Conservation (phyloP, 208 protist species). For the Trypanosoma platydactyli region DNA sequence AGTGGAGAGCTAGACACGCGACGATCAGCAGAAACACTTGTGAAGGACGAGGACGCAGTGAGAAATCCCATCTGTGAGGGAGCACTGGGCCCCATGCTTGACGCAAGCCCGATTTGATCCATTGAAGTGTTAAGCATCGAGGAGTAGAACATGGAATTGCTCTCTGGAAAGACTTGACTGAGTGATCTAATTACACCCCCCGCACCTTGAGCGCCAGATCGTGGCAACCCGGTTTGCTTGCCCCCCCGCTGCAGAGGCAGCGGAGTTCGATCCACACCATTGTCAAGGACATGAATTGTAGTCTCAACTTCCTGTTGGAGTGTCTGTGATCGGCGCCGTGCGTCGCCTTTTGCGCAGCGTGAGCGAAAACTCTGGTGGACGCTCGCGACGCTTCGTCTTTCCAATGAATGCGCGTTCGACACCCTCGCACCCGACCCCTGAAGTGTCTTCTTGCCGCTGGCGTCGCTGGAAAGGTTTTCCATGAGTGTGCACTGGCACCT, state of each 20-base stretch:
- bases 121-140: constrained; percentile 50
- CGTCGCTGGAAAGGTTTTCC: not conserved
- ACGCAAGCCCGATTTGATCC: constrained; percentile 1
- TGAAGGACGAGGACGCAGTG: constrained; percentile 22
- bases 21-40: constrained; percentile 25
- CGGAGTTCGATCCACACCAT: constrained; percentile 84
- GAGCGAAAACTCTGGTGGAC: constrained; percentile 3
- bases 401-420: not conserved
- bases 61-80: constrained; percentile 17
- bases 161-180: constrained; percentile 12
- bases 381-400: not conserved
- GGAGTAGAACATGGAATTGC: constrained; percentile 70
- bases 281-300: constrained; percentile 80
- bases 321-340: constrained; percentile 33
- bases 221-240: constrained; percentile 28
- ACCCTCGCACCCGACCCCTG: not conserved
- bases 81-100: not conserved
- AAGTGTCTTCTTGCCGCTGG: not conserved
- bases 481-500: not conserved
- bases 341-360: constrained; percentile 41
- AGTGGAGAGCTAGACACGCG: not conserved
- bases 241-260: constrained; percentile 56
- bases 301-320: constrained; percentile 47
- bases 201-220: constrained; percentile 8
- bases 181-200: constrained; percentile 5